Evolutionary conservation across 305 asterid species (phyloP).

Genomic region (Withania somnifera): DNA sequence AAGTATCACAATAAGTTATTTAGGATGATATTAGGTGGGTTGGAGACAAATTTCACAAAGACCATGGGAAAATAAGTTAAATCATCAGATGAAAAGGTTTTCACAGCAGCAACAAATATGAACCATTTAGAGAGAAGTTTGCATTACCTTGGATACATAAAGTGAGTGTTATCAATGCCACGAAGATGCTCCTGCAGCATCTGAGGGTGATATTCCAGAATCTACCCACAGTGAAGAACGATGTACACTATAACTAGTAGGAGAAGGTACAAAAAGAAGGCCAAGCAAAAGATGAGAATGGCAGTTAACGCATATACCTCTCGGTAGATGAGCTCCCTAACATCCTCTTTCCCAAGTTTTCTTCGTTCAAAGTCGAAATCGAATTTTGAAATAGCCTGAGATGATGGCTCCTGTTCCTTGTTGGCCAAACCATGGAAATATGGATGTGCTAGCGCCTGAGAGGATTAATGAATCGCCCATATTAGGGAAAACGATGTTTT

Average conservation of each 20-base stretch:
- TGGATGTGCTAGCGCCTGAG: constrained; percentile 79
- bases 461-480: not conserved
- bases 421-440: constrained; percentile 74
- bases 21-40: not conserved
- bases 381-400: constrained; percentile 65
- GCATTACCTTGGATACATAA: constrained; percentile 95
- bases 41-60: not conserved
- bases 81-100: not conserved
- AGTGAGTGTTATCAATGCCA: constrained; percentile 84
- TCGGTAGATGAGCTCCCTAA: constrained; percentile 77
- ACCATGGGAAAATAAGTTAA: not conserved
- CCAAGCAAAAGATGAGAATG: constrained; percentile 10
- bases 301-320: constrained; percentile 43
- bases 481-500: not conserved
- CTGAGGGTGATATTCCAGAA: constrained; percentile 99
- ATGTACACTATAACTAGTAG: not conserved
- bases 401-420: constrained; percentile 79
- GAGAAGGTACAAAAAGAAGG: not conserved
- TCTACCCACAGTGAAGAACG: constrained; percentile 43
- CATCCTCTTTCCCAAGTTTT: constrained; percentile 55
- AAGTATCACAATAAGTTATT: not conserved
- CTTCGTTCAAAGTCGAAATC: constrained; percentile 91
- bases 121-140: not conserved
- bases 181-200: constrained; percentile 90
- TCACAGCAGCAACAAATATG: not conserved